Base-by-base conservation (phyloP, 495 filamentous ascomycete species). In the Clavariopsis aquatica region DNA sequence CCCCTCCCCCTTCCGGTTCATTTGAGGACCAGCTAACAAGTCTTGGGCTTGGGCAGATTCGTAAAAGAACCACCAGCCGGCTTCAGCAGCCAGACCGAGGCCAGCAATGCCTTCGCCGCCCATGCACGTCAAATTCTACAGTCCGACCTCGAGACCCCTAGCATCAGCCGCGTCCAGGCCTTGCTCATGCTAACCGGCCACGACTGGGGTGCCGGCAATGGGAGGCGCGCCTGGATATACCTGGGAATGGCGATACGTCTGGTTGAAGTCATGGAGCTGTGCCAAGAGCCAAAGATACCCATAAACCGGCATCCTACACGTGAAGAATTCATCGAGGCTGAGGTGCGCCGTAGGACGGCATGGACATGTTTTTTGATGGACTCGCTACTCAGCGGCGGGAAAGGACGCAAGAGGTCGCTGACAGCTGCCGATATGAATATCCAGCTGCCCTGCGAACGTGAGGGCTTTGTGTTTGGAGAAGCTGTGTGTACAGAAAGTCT, bases 331-430 rank as follows among this genome's bases (percentile, higher is more conserved):
- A 69, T 73, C 51, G 61, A 68, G 12, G 65, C 65, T 2, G 71
- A 73, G 43, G 69, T 71, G 53, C 57, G 71, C 12, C 68, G 71
- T 15, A 51, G 71, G 20, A 71, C 71, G 7, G 71, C 68, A 10
- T 73, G 71, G 71, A 73, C 71, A 2, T 71, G 68, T 46, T 73
- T 73, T 59, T 62, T 73, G 20, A 73, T 73, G 71, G 71, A 73
- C 57, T 71, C 68, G 22, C 65, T 73, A 20, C 69, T 73, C 38
- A 73, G 71, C 29, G 71, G 71, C 51, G 71, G 71, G 6, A 73
- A 71, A 49, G 71, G 71, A 1, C 64, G 71, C n/a, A 69, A 64
- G 62, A 52, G 71, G 26, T 63, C 65, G 12, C 60, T 73, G 9
- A 46, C 28, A 4, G 64, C 61, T 4, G 34, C 45, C 7, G 71